A percentile compares a stretch with the other conserved stretches of the same genome.
Conservation (phyloP, 768 basidiomycete species). For the Hysterangium stoloniferum region DNA sequence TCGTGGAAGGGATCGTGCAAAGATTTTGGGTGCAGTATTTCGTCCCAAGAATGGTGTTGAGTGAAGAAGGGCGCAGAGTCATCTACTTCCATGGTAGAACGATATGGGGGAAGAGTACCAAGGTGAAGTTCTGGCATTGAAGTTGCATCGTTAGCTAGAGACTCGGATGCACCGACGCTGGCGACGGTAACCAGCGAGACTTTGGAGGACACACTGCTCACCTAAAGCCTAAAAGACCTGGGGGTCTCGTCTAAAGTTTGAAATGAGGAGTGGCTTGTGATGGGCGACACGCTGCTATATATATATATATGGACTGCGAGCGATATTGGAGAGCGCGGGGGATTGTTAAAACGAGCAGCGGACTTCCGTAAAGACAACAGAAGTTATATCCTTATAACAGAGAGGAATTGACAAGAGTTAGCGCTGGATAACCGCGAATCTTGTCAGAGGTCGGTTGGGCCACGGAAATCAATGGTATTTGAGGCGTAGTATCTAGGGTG, state of each 20-base stretch:
- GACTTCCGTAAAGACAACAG: background rate
- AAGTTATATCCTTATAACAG: background rate
- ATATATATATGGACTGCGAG: too few species aligned
- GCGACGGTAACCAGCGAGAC: too few species aligned
- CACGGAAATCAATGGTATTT: conserved; percentile 8
- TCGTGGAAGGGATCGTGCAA: conserved; percentile 6
- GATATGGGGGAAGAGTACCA: background rate
- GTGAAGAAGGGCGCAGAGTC: conserved; percentile 8
- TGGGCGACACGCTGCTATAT: too few species aligned
- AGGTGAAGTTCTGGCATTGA: background rate
- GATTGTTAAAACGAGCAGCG: background rate
- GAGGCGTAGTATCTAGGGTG: conserved; percentile 7
- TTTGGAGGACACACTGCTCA: background rate
- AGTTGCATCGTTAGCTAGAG: background rate
- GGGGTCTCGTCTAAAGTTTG: background rate
- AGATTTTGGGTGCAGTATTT: conserved; percentile 6
- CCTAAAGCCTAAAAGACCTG: background rate
- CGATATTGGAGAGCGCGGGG: background rate
- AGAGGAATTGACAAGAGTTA: background rate
- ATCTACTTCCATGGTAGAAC: conserved; percentile 3
- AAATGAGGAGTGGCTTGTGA: background rate
- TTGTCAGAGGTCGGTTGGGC: conserved; percentile 1
- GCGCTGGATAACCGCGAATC: conserved; percentile 11
- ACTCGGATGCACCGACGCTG: too few species aligned
- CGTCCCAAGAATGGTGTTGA: conserved; percentile 5